phyloP scores from a whole-genome alignment of 495 filamentous ascomycete species.

The Daldinia childiae region DNA sequence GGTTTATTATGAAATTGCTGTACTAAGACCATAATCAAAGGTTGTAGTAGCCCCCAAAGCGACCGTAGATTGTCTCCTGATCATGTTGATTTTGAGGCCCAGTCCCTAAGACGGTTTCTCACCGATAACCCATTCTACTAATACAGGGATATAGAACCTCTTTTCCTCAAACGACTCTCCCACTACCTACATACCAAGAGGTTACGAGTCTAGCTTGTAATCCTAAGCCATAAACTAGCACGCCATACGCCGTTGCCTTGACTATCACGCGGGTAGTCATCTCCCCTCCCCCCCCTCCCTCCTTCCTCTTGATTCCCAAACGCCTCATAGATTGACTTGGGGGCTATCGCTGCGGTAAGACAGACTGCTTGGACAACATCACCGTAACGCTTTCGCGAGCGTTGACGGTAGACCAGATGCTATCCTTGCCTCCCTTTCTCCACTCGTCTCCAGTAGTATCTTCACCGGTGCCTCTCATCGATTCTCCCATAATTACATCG shows the following conservation, averaged over 20 bases:
- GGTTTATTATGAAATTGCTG: slow-evolving; percentile 8
- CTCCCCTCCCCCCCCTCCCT: too few species aligned
- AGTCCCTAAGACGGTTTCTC: neutral
- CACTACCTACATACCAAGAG: neutral
- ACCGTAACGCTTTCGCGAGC: slow-evolving; percentile 66
- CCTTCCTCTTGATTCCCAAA: neutral
- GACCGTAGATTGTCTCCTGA: neutral
- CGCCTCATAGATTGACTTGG: neutral
- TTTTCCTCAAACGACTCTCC: neutral
- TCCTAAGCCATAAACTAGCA: slow-evolving; percentile 9
- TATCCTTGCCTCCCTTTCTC: slow-evolving; percentile 60
- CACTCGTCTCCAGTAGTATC: slow-evolving; percentile 64
- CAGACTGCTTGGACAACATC: slow-evolving; percentile 55
- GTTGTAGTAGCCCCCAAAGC: neutral
- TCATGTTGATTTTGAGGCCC: neutral
- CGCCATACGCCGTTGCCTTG: slow-evolving; percentile 28
- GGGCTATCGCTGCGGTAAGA: slow-evolving; percentile 29
- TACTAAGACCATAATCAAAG: neutral
- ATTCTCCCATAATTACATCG: slow-evolving; percentile 88
- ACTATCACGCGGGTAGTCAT: neutral
- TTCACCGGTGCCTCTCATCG: slow-evolving; percentile 71
- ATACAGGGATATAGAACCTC: slow-evolving; percentile 25
- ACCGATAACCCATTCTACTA: slow-evolving; percentile 5
- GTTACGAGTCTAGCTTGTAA: neutral
- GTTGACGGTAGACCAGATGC: slow-evolving; percentile 63